These are phyloP conservation scores for Ophiostoma ulmi DNA, from an alignment of 2,329 filamentous ascomycete species.

Conservation along the genomic window DNA sequence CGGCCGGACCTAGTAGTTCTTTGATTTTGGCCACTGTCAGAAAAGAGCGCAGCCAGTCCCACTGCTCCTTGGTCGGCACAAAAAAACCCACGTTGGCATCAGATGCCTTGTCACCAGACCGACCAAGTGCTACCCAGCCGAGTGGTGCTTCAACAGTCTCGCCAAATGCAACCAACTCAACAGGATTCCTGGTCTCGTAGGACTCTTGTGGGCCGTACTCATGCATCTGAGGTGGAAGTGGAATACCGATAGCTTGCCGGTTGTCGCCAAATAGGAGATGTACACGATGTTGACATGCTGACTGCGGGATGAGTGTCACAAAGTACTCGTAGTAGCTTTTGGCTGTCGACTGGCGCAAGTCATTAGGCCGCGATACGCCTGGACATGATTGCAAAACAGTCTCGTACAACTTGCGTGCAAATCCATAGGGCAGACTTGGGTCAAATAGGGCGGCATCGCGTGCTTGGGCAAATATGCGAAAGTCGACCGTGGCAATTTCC, in stretches of 20 bases:
- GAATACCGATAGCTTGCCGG: not conserved
- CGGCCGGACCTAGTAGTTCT: not conserved
- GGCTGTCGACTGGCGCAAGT: not conserved
- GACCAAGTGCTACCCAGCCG: not conserved
- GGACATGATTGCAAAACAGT: slow-evolving; percentile 25
- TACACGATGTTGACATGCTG: not conserved
- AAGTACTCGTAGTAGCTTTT: not conserved
- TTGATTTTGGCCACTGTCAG: not conserved
- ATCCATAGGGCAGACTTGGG: slow-evolving; percentile 23
- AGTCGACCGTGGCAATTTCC: not conserved
- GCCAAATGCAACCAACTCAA: not conserved
- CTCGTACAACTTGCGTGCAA: slow-evolving; percentile 25
- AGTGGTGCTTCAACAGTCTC: not conserved
- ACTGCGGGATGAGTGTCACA: not conserved
- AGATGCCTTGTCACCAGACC: not conserved
- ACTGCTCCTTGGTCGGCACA: not conserved
- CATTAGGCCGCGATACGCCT: slow-evolving; percentile 25
- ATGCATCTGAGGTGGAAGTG: not conserved
- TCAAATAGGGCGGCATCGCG: slow-evolving; percentile 16
- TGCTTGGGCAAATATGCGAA: not conserved
- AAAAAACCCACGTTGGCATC: not conserved
- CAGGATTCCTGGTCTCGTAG: not conserved
- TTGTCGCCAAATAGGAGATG: not conserved
- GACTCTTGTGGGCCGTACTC: not conserved
- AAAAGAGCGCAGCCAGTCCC: not conserved